These are phyloP conservation scores for Penicillium malachiteum DNA, from an alignment of 495 filamentous ascomycete genomes.

Conservation along the genomic window DNA sequence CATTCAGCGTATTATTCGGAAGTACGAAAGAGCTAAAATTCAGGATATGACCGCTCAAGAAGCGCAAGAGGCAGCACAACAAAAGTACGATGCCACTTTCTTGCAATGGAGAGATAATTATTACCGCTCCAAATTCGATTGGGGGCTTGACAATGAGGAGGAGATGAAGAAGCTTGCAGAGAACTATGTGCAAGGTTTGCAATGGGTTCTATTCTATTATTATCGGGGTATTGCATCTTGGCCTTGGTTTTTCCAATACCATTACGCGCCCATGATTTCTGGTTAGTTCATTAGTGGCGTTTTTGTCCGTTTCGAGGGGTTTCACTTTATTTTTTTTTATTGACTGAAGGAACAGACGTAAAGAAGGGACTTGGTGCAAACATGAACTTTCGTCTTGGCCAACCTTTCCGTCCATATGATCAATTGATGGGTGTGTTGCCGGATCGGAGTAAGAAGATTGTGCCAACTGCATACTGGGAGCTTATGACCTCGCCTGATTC, in stretches of 20 bases:
- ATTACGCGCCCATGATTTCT: constrained; percentile 97
- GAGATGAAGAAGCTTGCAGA: constrained; percentile 82
- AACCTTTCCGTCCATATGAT: constrained; percentile 91
- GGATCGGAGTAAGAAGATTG: constrained; percentile 94
- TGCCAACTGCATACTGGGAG: constrained; percentile 81
- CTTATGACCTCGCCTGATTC: constrained; percentile 89
- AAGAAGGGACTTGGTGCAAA: constrained; percentile 80
- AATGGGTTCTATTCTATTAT: constrained; percentile 99
- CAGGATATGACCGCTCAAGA: constrained; percentile 78
- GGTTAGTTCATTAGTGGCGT: constrained; percentile 43
- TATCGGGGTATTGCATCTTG: constrained; percentile 96
- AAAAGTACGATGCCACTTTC: constrained; percentile 85
- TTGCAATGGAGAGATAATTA: constrained; percentile 89
- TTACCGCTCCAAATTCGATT: constrained; percentile 86
- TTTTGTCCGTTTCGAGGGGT: background rate
- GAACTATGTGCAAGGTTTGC: constrained; percentile 96
- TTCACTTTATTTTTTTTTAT: background rate
- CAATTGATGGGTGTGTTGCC: constrained; percentile 98
- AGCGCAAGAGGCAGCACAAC: constrained; percentile 69
- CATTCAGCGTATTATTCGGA: constrained; percentile 76
- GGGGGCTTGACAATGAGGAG: constrained; percentile 78
- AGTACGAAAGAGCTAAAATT: constrained; percentile 85
- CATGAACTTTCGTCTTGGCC: constrained; percentile 87
- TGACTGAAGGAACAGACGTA: constrained; percentile 60
- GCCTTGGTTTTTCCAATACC: constrained; percentile 97